Base-by-base conservation (phyloP, 306 rosid genomes). In the Ormosia emarginata region DNA sequence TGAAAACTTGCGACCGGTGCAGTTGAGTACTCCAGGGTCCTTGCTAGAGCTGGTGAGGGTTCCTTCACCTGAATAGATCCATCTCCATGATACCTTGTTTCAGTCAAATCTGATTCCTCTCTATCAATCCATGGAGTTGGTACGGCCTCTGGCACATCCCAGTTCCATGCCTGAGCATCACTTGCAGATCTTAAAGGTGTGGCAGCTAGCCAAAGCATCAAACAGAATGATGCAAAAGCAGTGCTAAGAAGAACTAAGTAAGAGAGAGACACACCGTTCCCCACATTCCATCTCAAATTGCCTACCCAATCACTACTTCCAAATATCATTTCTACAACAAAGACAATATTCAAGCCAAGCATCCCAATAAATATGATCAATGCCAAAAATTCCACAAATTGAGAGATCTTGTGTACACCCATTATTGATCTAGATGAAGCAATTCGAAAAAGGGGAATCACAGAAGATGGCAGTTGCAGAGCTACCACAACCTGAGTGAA, bases 301-400 rank as follows among this genome's bases (percentile, higher is more conserved):
- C 71, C 84, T 1, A 64, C 98, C 99, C 99, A 95, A 79, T 90
- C 97, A 70, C 99, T 95, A 74, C 82, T 90, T 79, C 99, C 98
- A 81, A 92, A 92, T 70, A 90, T 80, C 96, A 95, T 92, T 86
- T 95, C 99, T 55, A 88, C 92, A 11, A 93, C 86, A 84, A 95
- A 95, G 39, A 90, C 67, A 74, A 93, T 72, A 64, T 95, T 95
- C 85, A 95, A 75, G 72, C 89, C 98, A 84, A 95, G 91, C 89
- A 95, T 90, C 78, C 94, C 98, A 77, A 95, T 81, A 83, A 93
- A 89, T 18, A 89, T 87, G 73, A 83, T 58, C 78, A 88, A 65
- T 57, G 92, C 86, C 71, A 87, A 83, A 86, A 93, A 89, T 82
- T 95, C 99, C 80, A 85, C 77, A 66, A 85, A 74, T 72, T 90